Evolutionary conservation across 2,329 filamentous ascomycete genomes (phyloP).

Genomic region (Pseudogymnoascus pannorum): DNA sequence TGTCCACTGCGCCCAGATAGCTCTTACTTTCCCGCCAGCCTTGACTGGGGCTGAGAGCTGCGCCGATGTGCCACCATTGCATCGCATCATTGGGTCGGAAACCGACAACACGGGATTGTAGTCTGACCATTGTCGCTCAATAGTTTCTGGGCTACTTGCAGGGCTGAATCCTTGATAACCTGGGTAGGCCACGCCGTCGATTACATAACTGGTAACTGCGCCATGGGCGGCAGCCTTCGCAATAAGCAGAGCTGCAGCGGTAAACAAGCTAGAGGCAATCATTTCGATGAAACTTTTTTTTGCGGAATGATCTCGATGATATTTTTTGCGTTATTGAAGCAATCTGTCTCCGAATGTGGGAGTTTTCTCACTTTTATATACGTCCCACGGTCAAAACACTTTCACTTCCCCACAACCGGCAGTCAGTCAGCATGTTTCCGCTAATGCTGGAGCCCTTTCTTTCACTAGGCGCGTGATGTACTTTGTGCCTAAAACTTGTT

Average conservation of each 20-base stretch:
- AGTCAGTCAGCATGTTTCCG: not conserved
- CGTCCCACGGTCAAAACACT: not conserved
- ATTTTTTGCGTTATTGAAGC: not conserved
- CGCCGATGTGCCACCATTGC: constrained; percentile 47
- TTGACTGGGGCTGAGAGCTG: constrained; percentile 37
- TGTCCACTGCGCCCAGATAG: constrained; percentile 50
- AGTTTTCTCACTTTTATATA: constrained; percentile 1
- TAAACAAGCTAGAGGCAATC: constrained; percentile 31
- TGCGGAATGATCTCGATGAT: not conserved
- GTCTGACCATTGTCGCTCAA: constrained; percentile 50
- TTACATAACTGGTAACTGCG: constrained; percentile 41
- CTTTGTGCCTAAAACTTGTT: not conserved
- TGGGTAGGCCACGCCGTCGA: constrained; percentile 36
- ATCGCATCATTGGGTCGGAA: constrained; percentile 44
- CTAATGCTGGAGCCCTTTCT: not conserved
- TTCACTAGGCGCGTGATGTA: not conserved
- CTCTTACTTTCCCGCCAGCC: constrained; percentile 42
- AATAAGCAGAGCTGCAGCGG: constrained; percentile 27
- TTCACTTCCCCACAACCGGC: not conserved
- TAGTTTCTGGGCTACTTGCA: constrained; percentile 40
- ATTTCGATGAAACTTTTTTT: constrained; percentile 24
- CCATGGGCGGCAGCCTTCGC: constrained; percentile 30
- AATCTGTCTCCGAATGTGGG: not conserved
- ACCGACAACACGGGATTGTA: constrained; percentile 47
- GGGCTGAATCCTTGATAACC: constrained; percentile 45